A percentile compares a stretch with the other conserved stretches of the same genome.
Evolutionary conservation across 768 basidiomycete species (phyloP).

Genomic region (Omphalotus guepiniiformis): DNA sequence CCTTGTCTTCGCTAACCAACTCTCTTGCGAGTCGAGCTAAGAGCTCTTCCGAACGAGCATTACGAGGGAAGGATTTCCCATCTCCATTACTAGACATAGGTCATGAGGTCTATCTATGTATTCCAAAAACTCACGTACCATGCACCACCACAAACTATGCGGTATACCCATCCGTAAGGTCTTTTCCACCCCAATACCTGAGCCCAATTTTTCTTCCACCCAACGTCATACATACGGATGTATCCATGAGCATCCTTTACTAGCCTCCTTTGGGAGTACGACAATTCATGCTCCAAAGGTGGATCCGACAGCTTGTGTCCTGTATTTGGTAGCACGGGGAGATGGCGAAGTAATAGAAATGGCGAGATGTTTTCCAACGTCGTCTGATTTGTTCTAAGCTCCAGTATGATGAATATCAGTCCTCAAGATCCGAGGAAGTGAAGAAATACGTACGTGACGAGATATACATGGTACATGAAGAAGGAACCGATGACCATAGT

Average conservation of each 20-base stretch:
- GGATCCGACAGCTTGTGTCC: constrained; percentile 55
- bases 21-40: constrained; percentile 61
- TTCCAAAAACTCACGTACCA: constrained; percentile 40
- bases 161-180: constrained; percentile 47
- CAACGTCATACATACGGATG: constrained; percentile 68
- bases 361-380: constrained; percentile 75
- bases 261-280: constrained; percentile 56
- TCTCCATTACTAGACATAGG: constrained; percentile 49
- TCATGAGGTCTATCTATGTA: background rate
- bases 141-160: constrained; percentile 57
- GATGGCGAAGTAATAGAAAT: constrained; percentile 65
- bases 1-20: constrained; percentile 54
- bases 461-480: constrained; percentile 69
- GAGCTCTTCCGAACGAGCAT: constrained; percentile 62
- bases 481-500: constrained; percentile 72
- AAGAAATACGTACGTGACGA: constrained; percentile 53
- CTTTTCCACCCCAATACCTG: constrained; percentile 63
- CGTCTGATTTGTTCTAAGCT: constrained; percentile 75
- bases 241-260: constrained; percentile 60
- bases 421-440: background rate
- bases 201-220: constrained; percentile 65
- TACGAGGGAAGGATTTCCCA: constrained; percentile 64
- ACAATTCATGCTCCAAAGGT: constrained; percentile 69
- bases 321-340: constrained; percentile 57
- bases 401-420: background rate